Evolutionary conservation across 2,329 filamentous ascomycete genomes (phyloP).

Genomic region (Fusarium papillatum): DNA sequence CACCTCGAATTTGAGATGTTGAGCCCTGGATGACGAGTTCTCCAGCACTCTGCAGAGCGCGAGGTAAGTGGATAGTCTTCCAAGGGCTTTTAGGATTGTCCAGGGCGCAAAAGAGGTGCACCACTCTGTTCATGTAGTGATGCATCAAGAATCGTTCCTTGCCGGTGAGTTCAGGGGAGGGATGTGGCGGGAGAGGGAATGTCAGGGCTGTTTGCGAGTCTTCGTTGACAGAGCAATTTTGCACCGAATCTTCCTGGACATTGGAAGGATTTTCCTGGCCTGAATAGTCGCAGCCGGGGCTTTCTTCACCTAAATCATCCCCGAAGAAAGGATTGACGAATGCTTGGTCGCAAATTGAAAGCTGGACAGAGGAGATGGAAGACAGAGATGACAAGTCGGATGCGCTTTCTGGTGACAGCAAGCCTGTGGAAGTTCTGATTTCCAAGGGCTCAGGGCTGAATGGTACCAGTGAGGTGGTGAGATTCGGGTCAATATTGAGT

Average conservation of each 20-base stretch:
- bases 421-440: background rate
- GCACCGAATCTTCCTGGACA: accelerated
- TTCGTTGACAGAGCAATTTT: too few relatives aligned
- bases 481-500: background rate
- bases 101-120: background rate
- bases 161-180: background rate
- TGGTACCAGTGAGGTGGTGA: background rate
- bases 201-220: background rate
- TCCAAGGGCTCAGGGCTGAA: background rate
- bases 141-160: background rate
- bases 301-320: background rate
- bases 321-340: background rate
- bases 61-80: background rate
- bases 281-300: background rate
- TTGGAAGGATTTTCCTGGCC: too few relatives aligned
- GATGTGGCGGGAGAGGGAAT: background rate
- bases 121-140: background rate
- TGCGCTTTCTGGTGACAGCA: background rate
- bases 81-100: background rate
- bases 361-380: background rate
- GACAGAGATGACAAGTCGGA: background rate
- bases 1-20: background rate
- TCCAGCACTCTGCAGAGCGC: background rate
- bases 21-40: background rate
- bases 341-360: background rate